Percentiles rank a stretch among this genome's conserved stretches.
Conservation (phyloP, 1,139 yeast genomes). For the Candida albicans region DNA sequence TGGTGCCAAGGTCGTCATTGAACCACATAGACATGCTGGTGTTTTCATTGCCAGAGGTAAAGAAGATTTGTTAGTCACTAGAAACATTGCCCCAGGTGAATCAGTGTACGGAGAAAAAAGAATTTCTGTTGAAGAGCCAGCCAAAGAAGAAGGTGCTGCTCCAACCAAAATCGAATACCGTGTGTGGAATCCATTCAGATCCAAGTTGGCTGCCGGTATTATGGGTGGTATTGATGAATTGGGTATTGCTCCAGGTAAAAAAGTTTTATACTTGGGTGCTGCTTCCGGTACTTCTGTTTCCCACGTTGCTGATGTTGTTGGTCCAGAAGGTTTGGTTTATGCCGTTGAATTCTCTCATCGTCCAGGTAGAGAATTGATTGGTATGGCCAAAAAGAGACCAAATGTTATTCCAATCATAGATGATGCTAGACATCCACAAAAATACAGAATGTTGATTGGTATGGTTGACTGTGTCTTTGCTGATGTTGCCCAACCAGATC, state of each 20-base stretch:
- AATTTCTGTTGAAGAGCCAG: conserved; percentile 88
- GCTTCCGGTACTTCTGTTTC: conserved; percentile 99
- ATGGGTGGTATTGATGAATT: conserved; percentile 99
- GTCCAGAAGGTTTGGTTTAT: conserved; percentile 98
- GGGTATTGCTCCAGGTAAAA: conserved; percentile 96
- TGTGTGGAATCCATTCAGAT: conserved; percentile 99
- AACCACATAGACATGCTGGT: conserved; percentile 98
- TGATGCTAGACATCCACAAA: conserved; percentile 99
- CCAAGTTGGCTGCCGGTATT: conserved; percentile 99
- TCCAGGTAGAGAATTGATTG: conserved; percentile 98
- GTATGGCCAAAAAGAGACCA: conserved; percentile 99
- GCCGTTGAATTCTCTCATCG: conserved; percentile 99
- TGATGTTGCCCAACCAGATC: conserved; percentile 99
- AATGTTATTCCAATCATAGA: conserved; percentile 97
- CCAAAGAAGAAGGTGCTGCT: conserved; percentile 81
- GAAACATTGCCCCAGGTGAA: conserved; percentile 97
- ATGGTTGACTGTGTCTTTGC: conserved; percentile 99
- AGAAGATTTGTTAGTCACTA: conserved; percentile 96
- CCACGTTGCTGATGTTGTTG: conserved; percentile 97
- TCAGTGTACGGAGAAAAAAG: conserved; percentile 98
- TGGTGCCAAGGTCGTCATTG: conserved; percentile 95
- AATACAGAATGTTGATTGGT: conserved; percentile 97
- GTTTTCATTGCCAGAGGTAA: conserved; percentile 99
- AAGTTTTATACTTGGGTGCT: conserved; percentile 97
- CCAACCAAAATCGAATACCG: conserved; percentile 97